phyloP scores from a whole-genome alignment of 495 filamentous ascomycete genomes.

The Margaritispora aquatica region DNA sequence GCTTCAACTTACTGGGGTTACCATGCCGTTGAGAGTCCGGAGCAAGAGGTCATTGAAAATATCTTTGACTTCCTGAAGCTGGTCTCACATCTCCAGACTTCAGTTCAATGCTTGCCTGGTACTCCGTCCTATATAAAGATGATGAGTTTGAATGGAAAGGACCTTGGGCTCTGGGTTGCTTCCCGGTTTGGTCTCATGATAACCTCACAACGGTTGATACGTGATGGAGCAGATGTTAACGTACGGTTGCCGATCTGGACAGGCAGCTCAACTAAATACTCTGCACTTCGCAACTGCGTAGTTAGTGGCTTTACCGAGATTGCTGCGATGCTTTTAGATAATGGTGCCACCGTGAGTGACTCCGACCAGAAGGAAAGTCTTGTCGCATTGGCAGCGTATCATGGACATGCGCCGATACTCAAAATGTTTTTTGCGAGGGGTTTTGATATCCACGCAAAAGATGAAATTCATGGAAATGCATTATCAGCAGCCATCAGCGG shows the following conservation, averaged over 20 bases:
- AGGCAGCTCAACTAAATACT: too few species aligned
- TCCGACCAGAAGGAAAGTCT: neutral
- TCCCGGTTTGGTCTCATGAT: neutral
- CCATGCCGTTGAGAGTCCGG: neutral
- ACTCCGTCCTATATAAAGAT: neutral
- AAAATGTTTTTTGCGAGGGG: neutral
- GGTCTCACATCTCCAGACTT: neutral
- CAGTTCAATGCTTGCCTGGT: neutral
- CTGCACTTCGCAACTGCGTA: neutral
- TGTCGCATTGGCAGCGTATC: neutral
- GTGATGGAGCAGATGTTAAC: neutral
- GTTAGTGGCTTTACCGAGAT: neutral
- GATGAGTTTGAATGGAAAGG: neutral
- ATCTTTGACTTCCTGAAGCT: neutral
- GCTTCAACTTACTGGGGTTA: neutral
- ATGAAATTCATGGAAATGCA: neutral
- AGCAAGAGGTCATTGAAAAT: neutral
- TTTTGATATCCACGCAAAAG: neutral
- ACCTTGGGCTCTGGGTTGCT: neutral
- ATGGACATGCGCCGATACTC: neutral
- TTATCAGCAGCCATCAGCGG: neutral
- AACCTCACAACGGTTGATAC: neutral
- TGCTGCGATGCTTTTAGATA: neutral
- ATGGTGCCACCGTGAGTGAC: neutral
- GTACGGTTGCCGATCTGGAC: neutral